Evolutionary conservation across 164 flowering plant genomes (phyloP), one percentile per base, ranked within the genome.

Genomic region (Vitis cinerea): DNA sequence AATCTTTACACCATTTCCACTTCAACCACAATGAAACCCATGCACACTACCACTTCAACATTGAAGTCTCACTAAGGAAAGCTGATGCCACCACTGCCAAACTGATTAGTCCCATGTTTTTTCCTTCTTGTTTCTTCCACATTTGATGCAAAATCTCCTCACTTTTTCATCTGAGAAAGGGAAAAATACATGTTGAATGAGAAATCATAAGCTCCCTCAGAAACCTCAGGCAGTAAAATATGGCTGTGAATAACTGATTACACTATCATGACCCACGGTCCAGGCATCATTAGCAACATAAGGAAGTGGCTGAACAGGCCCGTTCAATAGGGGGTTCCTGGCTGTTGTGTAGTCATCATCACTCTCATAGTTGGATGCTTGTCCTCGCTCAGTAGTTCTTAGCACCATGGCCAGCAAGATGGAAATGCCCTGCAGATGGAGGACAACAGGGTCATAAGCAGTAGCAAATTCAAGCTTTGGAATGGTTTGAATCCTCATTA

Each of bases 321-420:
- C 72, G 72, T 61, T 78, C 73, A 87, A 56, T 51, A 87, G 87
- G 3, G 93, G 90, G 61, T 83, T 83, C 72, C 88, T 81, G 3
- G 86, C 76, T 12, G 84, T 79, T 68, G 74, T 65, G 67, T 70
- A 87, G 4, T 88, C 92, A 49, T 87, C 93, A 50, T 90, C 93
- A 54, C 84, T 86, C 53, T 86, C 90, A 75, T 85, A 84, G 68
- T 69, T 70, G 57, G 64, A 47, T 50, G 37, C 37, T 1, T 47
- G 76, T 61, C 78, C 74, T 68, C 88, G 77, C 52, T 87, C 87
- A 27, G 81, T 75, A 52, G 88, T 83, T 79, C 76, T 86, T 12
- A 91, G 85, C 63, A 79, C 72, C 79, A 86, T 76, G 60, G 89
- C 83, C 71, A 88, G 48, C 51, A 91, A 59, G 19, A 88, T 66